phyloP scores from a whole-genome alignment of 345 rosid species.

The Hypericum androsaemum region DNA sequence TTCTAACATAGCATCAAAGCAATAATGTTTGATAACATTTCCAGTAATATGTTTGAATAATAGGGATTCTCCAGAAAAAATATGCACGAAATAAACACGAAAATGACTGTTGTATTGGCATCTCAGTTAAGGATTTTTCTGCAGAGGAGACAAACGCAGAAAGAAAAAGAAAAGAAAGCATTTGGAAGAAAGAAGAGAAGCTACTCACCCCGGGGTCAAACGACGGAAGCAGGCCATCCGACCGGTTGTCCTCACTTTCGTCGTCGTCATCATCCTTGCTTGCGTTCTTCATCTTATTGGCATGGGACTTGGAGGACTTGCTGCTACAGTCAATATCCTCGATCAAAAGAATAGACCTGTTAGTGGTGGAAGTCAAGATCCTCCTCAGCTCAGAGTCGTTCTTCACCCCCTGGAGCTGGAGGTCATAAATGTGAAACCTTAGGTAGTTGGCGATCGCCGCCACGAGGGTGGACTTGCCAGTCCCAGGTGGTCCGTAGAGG shows the following conservation, averaged over 20 bases:
- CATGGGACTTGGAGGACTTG: neutral
- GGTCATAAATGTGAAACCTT: neutral
- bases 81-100: too few species aligned
- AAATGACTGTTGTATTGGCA: too few species aligned
- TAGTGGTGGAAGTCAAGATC: neutral
- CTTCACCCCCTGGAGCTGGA: neutral
- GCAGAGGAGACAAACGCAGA: neutral
- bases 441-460: slow-evolving; percentile 1
- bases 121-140: too few species aligned
- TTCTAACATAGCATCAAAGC: too few species aligned
- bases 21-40: too few species aligned
- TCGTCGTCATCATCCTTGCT: too few species aligned
- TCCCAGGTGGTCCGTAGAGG: neutral
- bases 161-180: neutral
- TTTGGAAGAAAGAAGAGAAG: too few species aligned
- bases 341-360: neutral
- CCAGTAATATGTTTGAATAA: too few species aligned
- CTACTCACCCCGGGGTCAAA: too few species aligned
- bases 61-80: too few species aligned
- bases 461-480: neutral
- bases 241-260: too few species aligned
- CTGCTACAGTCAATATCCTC: neutral
- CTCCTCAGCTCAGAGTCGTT: neutral
- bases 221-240: too few species aligned
- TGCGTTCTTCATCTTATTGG: neutral